These are phyloP conservation scores for Schizophyllum commune DNA, from an alignment of 1,284 basidiomycete species.

Conservation along the genomic window DNA sequence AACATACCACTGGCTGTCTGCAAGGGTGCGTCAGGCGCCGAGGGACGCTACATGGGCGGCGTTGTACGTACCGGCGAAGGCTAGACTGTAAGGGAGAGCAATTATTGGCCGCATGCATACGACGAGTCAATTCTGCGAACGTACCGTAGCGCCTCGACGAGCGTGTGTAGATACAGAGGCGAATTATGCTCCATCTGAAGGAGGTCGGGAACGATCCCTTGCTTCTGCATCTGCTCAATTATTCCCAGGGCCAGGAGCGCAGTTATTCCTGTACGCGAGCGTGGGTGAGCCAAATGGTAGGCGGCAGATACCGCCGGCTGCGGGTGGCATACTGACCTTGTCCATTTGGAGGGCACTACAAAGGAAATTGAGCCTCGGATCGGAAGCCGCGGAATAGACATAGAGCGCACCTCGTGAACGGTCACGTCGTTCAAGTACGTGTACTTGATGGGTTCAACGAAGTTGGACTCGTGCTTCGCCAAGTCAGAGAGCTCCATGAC, in stretches of 20 bases:
- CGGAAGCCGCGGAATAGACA: background rate
- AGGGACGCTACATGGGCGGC: background rate
- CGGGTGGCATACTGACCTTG: constrained; percentile 62
- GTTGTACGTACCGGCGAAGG: constrained; percentile 58
- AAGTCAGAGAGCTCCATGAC: constrained; percentile 89
- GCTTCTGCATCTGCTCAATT: constrained; percentile 76
- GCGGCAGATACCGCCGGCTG: too few relatives aligned
- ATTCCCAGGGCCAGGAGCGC: constrained; percentile 90
- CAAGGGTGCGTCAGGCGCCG: background rate
- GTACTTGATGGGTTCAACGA: constrained; percentile 88
- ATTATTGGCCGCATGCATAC: background rate
- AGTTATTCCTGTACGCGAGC: constrained; percentile 56
- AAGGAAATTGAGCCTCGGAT: constrained; percentile 6
- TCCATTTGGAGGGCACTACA: constrained; percentile 89
- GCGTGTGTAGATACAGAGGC: constrained; percentile 77
- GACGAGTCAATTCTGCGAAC: constrained; percentile 15
- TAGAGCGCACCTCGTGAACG: constrained; percentile 62
- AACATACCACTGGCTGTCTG: constrained; percentile 84
- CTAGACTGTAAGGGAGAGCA: constrained; percentile 42
- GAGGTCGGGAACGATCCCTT: constrained; percentile 64
- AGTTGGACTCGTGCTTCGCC: constrained; percentile 66
- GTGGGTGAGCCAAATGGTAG: background rate
- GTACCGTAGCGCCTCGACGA: constrained; percentile 79
- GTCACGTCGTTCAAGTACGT: constrained; percentile 79
- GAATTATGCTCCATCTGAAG: constrained; percentile 84